phyloP scores from a whole-genome alignment of 2,329 filamentous ascomycete species.

The Keithomyces neogunnii region DNA sequence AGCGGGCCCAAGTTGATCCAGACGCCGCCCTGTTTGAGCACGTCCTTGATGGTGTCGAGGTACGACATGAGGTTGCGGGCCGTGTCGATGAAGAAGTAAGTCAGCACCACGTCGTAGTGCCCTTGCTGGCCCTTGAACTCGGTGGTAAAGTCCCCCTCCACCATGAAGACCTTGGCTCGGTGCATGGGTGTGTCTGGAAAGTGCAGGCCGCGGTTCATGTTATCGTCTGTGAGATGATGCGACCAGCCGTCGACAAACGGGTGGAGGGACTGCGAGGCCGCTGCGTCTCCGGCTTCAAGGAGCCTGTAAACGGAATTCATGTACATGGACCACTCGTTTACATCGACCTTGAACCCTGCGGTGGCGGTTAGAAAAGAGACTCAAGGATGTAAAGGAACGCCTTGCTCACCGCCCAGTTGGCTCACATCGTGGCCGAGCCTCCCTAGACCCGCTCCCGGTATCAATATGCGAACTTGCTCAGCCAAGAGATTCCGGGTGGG shows the following conservation, averaged over 20 bases:
- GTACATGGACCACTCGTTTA: constrained; percentile 51
- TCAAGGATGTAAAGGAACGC: not conserved
- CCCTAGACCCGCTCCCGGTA: constrained; percentile 46
- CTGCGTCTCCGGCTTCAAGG: constrained; percentile 24
- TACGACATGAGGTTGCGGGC: constrained; percentile 47
- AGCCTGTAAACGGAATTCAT: constrained; percentile 48
- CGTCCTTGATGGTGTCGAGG: constrained; percentile 41
- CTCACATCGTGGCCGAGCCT: constrained; percentile 44
- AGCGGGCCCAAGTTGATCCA: constrained; percentile 51
- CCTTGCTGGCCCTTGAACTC: constrained; percentile 19
- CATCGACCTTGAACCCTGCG: constrained; percentile 39
- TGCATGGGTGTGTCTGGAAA: constrained; percentile 35
- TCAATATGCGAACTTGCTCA: constrained; percentile 28
- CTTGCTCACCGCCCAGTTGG: constrained; percentile 24
- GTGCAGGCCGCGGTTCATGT: constrained; percentile 36
- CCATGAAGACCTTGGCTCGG: constrained; percentile 30
- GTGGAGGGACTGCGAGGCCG: constrained; percentile 26
- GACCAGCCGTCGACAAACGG: constrained; percentile 50
- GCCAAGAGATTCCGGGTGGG: constrained; percentile 12
- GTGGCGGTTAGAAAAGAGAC: not conserved
- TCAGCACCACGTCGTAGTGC: constrained; percentile 40
- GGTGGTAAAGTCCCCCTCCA: constrained; percentile 49
- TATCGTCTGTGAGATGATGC: constrained; percentile 38
- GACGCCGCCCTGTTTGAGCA: constrained; percentile 37
- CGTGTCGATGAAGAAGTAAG: constrained; percentile 54